These are phyloP conservation scores for Trichoderma sp. DNA, from an alignment of 2,329 filamentous ascomycete genomes.

Conservation along the genomic window DNA sequence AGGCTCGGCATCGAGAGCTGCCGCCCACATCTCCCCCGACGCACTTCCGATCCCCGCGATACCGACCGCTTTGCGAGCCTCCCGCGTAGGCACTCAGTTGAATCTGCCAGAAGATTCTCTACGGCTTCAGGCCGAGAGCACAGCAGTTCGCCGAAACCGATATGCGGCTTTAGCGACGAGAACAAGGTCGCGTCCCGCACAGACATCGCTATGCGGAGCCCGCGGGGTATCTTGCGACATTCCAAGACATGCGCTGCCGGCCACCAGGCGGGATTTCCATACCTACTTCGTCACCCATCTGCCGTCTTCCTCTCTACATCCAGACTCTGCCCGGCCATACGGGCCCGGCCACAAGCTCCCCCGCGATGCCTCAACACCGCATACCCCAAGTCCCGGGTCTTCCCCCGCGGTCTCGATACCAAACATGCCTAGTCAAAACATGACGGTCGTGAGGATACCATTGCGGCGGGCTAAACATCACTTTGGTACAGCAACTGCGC, in stretches of 20 bases:
- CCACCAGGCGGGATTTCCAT: constrained; percentile 67
- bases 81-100: not conserved
- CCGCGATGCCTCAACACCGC: constrained; percentile 79
- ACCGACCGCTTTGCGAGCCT: constrained; percentile 20
- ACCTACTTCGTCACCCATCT: constrained; percentile 98
- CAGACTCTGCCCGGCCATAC: constrained; percentile 69
- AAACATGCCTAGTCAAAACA: constrained; percentile 68
- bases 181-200: not conserved
- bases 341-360: constrained; percentile 84
- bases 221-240: constrained; percentile 21
- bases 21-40: constrained; percentile 31
- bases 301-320: constrained; percentile 88
- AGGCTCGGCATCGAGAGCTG: constrained; percentile 32
- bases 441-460: constrained; percentile 94
- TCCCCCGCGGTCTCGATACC: constrained; percentile 63
- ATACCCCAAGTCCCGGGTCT: constrained; percentile 60
- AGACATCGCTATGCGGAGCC: constrained; percentile 26
- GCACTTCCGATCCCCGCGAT: constrained; percentile 17
- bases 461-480: constrained; percentile 94
- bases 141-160: not conserved
- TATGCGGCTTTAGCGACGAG: constrained; percentile 8
- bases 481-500: constrained; percentile 78
- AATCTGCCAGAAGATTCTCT: not conserved
- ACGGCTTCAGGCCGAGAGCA: not conserved
- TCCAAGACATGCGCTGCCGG: constrained; percentile 22